Conservation (phyloP, 345 rosid species). For the Moricandia arvensis region DNA sequence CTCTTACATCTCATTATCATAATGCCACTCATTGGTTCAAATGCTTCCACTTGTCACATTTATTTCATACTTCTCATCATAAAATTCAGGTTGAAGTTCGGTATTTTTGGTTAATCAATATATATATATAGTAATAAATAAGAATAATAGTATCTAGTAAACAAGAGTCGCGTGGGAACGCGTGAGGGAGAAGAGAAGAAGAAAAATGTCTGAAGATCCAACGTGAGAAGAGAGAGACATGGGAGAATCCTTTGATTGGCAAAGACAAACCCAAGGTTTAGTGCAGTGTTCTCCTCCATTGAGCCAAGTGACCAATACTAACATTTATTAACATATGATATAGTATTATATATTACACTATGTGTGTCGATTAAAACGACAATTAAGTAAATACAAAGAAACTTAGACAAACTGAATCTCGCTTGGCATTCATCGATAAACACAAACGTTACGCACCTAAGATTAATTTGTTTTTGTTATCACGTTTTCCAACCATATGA, state of each 20-base stretch:
- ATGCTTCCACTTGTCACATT: slow-evolving; percentile 8
- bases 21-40: background rate
- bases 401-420: slow-evolving; percentile 38
- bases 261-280: slow-evolving; percentile 43
- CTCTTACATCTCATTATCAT: background rate
- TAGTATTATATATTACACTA: slow-evolving; percentile 3
- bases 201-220: slow-evolving; percentile 33
- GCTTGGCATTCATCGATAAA: slow-evolving; percentile 34
- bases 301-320: slow-evolving; percentile 43
- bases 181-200: slow-evolving; percentile 23
- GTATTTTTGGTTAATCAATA: background rate
- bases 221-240: slow-evolving; percentile 33
- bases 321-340: slow-evolving; percentile 7
- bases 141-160: background rate
- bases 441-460: slow-evolving; percentile 20
- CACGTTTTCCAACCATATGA: slow-evolving; percentile 36
- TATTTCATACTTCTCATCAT: background rate
- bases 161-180: slow-evolving; percentile 32
- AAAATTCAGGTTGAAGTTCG: background rate
- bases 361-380: slow-evolving; percentile 33
- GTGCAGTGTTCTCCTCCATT: slow-evolving; percentile 45
- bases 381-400: slow-evolving; percentile 37
- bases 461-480: slow-evolving; percentile 21
- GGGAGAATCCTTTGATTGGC: slow-evolving; percentile 44
- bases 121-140: no score